Base-by-base conservation (phyloP, 805 yeast species). In the Candida caryicola region DNA sequence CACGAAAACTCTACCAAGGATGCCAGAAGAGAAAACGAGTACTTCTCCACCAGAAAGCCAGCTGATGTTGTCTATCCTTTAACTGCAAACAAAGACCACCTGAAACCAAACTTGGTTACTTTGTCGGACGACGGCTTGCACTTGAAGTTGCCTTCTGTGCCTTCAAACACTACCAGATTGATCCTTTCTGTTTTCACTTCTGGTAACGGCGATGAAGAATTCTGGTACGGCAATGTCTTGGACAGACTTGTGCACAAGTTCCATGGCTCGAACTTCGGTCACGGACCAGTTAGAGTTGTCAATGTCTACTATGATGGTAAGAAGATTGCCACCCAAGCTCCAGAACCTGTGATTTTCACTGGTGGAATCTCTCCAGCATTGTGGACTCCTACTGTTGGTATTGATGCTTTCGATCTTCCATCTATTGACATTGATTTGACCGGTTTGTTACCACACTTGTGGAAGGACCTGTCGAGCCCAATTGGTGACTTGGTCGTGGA, bases 291-390 rank as follows among this genome's bases (percentile, higher is more conserved):
- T 33, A 73, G 96, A 40, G 66, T 79, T 17, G 67, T 85, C 12
- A 78, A 82, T 47, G 77, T 85, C 4, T 81, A 67, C 45, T 62
- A 82, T 32, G 73, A 81, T 47, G 86, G 76, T 21, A 49, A 68
- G 17, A 71, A 82, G 35, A 74, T 86, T 5, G 82, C 82, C 2
- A 64, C 79, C 3, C 74, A 74, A 19, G 66, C 79, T 17, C 95
- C 95, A 2, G 78, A 76, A 47, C 90, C 91, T 1, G 76, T 81
- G 5, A 73, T 88, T 12, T 88, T 72, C 62, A 79, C 95, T 1
- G 95, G 95, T 5, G 95, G 95, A 2, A 62, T 81, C 23, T 76
- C 89, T 1, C 95, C 96, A 1, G 71, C 82, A 3, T 62, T 87
- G 33, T 88, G 96, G 96, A 71, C 74, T 34, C 87, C 95, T 3